A percentile compares a stretch with the other conserved stretches of the same genome.
phyloP scores from a whole-genome alignment of 768 basidiomycete genomes.

The Pulveroboletus sp. region DNA sequence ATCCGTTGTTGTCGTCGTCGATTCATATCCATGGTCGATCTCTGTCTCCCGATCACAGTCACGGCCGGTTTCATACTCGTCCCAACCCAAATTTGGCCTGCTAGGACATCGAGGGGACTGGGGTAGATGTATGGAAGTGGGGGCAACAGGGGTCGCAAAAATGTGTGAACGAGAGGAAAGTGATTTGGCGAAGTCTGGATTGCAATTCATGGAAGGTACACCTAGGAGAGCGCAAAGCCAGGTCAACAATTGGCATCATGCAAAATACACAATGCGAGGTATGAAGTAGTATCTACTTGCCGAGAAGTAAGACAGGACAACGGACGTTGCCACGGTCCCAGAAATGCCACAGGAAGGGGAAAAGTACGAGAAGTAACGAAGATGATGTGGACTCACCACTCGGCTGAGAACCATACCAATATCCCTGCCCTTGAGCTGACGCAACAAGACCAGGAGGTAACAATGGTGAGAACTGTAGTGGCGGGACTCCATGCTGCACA shows the following conservation, averaged over 20 bases:
- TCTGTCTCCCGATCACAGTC: slow-evolving; percentile 20
- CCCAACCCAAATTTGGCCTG: slow-evolving; percentile 3
- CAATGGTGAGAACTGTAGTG: slow-evolving; percentile 13
- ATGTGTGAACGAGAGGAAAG: slow-evolving; percentile 3
- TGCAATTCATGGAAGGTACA: slow-evolving; percentile 10
- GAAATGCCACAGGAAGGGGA: background rate
- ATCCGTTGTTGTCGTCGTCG: slow-evolving; percentile 25
- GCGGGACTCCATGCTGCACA: slow-evolving; percentile 10
- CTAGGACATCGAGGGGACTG: slow-evolving; percentile 1
- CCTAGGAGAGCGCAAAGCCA: slow-evolving; percentile 8
- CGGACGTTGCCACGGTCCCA: background rate
- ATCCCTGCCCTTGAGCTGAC: slow-evolving; percentile 16
- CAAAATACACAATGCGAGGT: background rate
- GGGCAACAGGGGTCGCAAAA: background rate
- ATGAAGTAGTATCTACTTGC: background rate
- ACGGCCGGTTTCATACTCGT: slow-evolving; percentile 2
- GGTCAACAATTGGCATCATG: slow-evolving; percentile 9
- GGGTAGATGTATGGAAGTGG: background rate
- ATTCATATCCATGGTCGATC: slow-evolving; percentile 25
- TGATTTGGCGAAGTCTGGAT: slow-evolving; percentile 6
- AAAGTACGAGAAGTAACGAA: background rate
- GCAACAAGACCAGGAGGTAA: slow-evolving; percentile 9
- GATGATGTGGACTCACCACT: slow-evolving; percentile 16
- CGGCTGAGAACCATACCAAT: slow-evolving; percentile 18
- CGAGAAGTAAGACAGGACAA: background rate